Conservation (phyloP, 73 alveolate species). For the Stentor roeselii region DNA sequence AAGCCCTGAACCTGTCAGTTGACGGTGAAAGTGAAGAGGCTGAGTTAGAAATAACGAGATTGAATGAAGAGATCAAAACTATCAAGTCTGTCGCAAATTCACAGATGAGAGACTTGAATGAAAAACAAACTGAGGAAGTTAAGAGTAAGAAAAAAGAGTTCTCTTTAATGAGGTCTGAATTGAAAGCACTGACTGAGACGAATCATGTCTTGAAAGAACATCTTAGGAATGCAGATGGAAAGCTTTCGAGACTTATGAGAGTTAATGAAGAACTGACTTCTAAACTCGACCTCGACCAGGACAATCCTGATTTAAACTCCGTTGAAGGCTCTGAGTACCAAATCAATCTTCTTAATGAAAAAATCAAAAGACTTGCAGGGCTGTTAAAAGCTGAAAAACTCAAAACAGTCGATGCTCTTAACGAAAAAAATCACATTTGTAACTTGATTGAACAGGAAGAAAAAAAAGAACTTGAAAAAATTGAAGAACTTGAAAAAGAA, state of each 20-base stretch:
- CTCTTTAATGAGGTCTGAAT: neutral
- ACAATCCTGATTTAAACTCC: slow-evolving; percentile 3
- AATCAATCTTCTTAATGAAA: neutral
- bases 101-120: neutral
- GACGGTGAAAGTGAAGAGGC: neutral
- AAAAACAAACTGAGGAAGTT: neutral
- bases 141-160: neutral
- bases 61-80: neutral
- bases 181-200: neutral
- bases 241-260: neutral
- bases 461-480: neutral
- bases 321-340: neutral
- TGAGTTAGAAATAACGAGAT: neutral
- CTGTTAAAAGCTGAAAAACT: slow-evolving; percentile 17
- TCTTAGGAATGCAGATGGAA: slow-evolving; percentile 15
- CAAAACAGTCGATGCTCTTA: slow-evolving; percentile 7
- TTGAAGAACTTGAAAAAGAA: neutral
- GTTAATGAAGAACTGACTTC: neutral
- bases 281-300: neutral
- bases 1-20: neutral
- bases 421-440: neutral
- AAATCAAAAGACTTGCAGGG: neutral
- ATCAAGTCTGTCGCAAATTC: neutral
- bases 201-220: slow-evolving; percentile 11
- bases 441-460: neutral